Evolutionary conservation across 2,329 filamentous ascomycete species (phyloP).

Genomic region (Pyricularia grisea): DNA sequence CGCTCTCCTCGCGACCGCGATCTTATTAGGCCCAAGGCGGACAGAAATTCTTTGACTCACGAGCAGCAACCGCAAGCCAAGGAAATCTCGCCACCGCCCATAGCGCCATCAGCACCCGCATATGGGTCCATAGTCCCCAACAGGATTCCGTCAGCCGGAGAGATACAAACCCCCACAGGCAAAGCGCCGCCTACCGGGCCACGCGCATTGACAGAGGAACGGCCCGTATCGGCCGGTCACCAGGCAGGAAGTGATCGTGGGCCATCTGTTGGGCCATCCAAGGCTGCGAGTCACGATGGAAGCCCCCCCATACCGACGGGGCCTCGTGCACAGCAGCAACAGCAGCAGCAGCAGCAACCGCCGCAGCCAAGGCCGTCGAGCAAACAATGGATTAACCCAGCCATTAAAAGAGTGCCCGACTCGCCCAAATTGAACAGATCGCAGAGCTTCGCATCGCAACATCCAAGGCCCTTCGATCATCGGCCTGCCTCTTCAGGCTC

Average conservation of each 20-base stretch:
- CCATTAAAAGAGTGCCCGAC: constrained; percentile 39
- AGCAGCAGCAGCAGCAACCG: constrained; percentile 6
- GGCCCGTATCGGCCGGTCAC: constrained; percentile 33
- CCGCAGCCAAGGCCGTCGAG: constrained; percentile 35
- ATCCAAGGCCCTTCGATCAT: constrained; percentile 20
- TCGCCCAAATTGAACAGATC: constrained; percentile 42
- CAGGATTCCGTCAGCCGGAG: constrained; percentile 26
- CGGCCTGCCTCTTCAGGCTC: constrained; percentile 24
- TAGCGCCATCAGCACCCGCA: constrained; percentile 48
- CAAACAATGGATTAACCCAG: constrained; percentile 52
- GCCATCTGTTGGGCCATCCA: constrained; percentile 32
- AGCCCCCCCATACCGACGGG: constrained; percentile 42
- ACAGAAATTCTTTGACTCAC: constrained; percentile 37
- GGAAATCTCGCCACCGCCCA: constrained; percentile 46
- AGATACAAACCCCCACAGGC: constrained; percentile 25
- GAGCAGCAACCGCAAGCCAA: constrained; percentile 36
- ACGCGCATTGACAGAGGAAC: constrained; percentile 39
- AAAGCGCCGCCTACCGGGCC: constrained; percentile 46
- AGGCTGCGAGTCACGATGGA: constrained; percentile 30
- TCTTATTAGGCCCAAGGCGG: constrained; percentile 38
- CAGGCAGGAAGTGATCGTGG: constrained; percentile 24
- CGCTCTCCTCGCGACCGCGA: constrained; percentile 37
- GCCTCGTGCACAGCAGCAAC: constrained; percentile 39
- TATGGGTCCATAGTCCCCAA: constrained; percentile 44
- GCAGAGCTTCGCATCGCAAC: constrained; percentile 36